Evolutionary conservation across 2,329 filamentous ascomycete genomes (phyloP).

Genomic region (Thelonectria olida): DNA sequence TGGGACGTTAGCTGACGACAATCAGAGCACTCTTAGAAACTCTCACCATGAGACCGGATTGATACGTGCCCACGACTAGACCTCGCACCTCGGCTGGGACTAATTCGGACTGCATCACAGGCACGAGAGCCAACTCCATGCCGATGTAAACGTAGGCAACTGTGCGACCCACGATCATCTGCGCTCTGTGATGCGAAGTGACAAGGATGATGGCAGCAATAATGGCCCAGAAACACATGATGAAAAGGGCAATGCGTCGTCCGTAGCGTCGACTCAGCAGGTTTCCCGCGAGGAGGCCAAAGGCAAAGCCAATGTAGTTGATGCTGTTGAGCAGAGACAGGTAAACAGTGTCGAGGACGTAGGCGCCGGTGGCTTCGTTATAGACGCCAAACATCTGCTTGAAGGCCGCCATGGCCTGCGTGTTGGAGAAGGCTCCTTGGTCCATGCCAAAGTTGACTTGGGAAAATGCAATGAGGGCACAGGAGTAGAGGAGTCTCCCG

Average conservation of each 20-base stretch:
- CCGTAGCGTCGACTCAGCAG: conserved; percentile 41
- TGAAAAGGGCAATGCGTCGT: conserved; percentile 46
- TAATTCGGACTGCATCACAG: conserved; percentile 46
- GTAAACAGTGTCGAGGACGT: not conserved
- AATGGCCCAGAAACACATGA: conserved; percentile 48
- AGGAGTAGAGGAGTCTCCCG: not conserved
- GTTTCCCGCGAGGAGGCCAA: not conserved
- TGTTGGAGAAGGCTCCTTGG: not conserved
- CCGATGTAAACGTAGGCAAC: conserved; percentile 52
- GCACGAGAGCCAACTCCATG: conserved; percentile 50
- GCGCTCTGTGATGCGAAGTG: conserved; percentile 40
- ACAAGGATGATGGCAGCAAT: conserved; percentile 44
- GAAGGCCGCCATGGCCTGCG: not conserved
- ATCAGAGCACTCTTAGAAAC: not conserved
- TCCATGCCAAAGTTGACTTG: not conserved
- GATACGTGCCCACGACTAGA: conserved; percentile 38
- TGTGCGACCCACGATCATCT: conserved; percentile 47
- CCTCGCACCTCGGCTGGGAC: conserved; percentile 41
- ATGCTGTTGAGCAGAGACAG: conserved; percentile 8
- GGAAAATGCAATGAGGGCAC: not conserved
- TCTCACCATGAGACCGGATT: conserved; percentile 2
- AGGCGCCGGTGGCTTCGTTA: not conserved
- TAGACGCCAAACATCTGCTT: not conserved
- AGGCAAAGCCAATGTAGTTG: conserved; percentile 3
- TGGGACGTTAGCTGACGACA: not conserved